These are phyloP conservation scores for Datisca glomerata DNA, from an alignment of 306 rosid species.

Conservation along the genomic window DNA sequence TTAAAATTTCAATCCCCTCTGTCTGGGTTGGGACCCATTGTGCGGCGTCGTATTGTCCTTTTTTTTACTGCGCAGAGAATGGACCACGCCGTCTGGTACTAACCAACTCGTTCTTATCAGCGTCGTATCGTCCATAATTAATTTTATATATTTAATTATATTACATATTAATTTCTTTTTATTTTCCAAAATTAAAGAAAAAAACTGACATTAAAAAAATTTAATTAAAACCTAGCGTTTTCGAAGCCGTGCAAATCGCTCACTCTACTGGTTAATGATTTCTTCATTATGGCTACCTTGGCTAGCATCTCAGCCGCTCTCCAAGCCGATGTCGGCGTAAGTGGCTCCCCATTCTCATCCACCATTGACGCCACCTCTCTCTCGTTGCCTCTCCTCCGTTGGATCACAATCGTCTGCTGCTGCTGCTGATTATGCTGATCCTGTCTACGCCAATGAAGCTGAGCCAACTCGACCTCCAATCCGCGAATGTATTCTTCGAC, in stretches of 20 bases:
- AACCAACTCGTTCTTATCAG: neutral
- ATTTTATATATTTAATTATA: no score
- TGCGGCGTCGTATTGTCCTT: no score
- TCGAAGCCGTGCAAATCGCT: constrained; percentile 76
- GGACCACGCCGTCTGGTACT: neutral
- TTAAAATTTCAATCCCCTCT: no score
- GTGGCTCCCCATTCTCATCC: constrained; percentile 60
- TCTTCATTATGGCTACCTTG: constrained; percentile 52
- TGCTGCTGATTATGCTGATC: constrained; percentile 15
- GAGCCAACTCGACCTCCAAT: constrained; percentile 53
- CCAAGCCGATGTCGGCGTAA: constrained; percentile 75
- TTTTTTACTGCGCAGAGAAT: neutral
- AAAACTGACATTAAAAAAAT: neutral
- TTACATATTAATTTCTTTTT: no score
- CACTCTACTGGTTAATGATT: constrained; percentile 47
- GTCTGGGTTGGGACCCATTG: no score
- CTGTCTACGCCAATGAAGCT: constrained; percentile 45
- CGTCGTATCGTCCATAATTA: no score
- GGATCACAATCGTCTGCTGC: constrained; percentile 10
- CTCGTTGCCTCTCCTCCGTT: constrained; percentile 20
- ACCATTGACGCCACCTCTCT: constrained; percentile 16
- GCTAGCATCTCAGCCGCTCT: constrained; percentile 77
- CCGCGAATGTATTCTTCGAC: constrained; percentile 29
- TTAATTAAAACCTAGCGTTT: constrained; percentile 56
- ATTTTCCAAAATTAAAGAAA: no score